A percentile compares a stretch with the other conserved stretches of the same genome.
These are phyloP conservation scores for Curvularia verruculosa DNA, from an alignment of 2,329 filamentous ascomycete genomes.

Conservation along the genomic window DNA sequence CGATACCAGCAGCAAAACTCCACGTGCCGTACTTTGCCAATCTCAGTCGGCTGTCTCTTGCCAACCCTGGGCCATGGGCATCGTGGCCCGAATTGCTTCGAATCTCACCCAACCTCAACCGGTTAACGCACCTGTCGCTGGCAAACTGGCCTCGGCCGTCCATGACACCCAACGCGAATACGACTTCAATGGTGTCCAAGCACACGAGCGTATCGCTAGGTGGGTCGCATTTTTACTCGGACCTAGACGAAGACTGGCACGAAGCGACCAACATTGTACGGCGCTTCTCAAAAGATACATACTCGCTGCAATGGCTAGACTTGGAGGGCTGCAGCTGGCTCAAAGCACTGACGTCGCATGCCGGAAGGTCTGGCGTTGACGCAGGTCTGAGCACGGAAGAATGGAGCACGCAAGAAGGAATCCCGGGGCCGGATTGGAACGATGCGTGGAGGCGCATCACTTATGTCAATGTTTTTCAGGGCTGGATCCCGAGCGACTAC, in stretches of 20 bases:
- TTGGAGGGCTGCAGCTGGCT: constrained; percentile 67
- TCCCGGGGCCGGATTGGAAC: constrained; percentile 47
- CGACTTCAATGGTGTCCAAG: constrained; percentile 52
- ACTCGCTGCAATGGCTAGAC: constrained; percentile 67
- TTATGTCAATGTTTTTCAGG: constrained; percentile 52
- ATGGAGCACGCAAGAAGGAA: constrained; percentile 11
- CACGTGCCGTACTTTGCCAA: constrained; percentile 53
- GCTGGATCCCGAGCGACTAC: constrained; percentile 50
- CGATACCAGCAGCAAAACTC: constrained; percentile 25
- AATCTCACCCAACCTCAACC: constrained; percentile 60
- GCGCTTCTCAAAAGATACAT: constrained; percentile 61
- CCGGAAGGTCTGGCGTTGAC: constrained; percentile 1
- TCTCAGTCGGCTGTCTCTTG: constrained; percentile 64
- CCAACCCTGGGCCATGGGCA: constrained; percentile 56
- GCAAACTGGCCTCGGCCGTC: constrained; percentile 67
- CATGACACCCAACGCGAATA: constrained; percentile 60
- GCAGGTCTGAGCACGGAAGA: constrained; percentile 5
- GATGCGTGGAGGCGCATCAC: constrained; percentile 53
- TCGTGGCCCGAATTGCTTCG: constrained; percentile 63
- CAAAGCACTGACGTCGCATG: constrained; percentile 56
- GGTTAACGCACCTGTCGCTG: constrained; percentile 66
- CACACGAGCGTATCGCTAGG: constrained; percentile 55
- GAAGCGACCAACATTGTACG: constrained; percentile 64
- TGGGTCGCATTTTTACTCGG: constrained; percentile 60
- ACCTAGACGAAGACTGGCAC: constrained; percentile 60